Evolutionary conservation across 116 monocot species (phyloP).

Genomic region (Posidonia oceanica): DNA sequence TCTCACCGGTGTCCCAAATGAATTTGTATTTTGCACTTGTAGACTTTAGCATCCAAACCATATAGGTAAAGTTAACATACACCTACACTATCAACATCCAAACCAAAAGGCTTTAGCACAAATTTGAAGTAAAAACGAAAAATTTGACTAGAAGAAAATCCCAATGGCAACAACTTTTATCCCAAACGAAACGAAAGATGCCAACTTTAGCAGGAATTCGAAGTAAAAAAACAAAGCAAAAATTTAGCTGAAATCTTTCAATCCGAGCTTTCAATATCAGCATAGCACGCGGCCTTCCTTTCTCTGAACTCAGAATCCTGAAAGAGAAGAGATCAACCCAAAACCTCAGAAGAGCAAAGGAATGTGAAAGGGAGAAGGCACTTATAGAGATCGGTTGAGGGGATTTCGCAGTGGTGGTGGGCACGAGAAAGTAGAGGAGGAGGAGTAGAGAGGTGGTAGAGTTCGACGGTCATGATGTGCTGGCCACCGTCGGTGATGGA

Average conservation of each 20-base stretch:
- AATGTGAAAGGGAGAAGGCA: no score
- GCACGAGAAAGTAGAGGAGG: no score
- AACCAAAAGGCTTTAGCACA: not conserved
- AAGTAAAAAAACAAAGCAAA: not conserved
- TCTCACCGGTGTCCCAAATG: no score
- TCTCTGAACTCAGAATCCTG: constrained; percentile 74
- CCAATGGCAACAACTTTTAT: no score
- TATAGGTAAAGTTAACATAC: no score
- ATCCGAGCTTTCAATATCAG: constrained; percentile 74
- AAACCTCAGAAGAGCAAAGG: not conserved
- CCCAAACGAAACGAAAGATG: not conserved
- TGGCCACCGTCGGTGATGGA: no score
- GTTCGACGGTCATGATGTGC: no score
- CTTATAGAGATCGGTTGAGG: no score
- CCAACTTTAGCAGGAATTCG: not conserved
- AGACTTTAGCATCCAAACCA: no score
- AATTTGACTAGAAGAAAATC: not conserved
- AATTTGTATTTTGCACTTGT: no score
- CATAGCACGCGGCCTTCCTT: constrained; percentile 79
- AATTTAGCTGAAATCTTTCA: not conserved
- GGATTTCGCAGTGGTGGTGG: no score
- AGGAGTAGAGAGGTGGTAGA: no score
- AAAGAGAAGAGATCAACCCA: not conserved
- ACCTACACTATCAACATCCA: not conserved
- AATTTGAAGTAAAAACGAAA: not conserved